These are phyloP conservation scores for Pelomyxa schiedti DNA, from an alignment of 78 protist genomes.

Conservation along the genomic window DNA sequence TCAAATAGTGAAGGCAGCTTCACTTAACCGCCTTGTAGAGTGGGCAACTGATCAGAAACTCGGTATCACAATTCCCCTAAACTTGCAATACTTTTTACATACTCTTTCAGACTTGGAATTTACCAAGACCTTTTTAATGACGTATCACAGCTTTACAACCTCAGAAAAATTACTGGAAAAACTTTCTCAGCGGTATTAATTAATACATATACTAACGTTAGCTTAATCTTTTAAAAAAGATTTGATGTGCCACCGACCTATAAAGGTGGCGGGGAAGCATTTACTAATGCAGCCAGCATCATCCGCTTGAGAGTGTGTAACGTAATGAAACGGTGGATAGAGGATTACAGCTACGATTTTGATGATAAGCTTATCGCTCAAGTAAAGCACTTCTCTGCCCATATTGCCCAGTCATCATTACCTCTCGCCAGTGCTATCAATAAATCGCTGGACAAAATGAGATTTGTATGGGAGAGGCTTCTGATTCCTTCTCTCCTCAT, in stretches of 20 bases:
- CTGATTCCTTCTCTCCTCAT: too few relatives aligned
- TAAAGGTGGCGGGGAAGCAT: not conserved
- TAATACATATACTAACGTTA: too few relatives aligned
- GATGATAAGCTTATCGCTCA: too few relatives aligned
- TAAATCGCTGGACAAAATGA: too few relatives aligned
- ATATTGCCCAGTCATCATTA: too few relatives aligned
- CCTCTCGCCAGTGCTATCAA: too few relatives aligned
- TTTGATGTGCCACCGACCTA: not conserved
- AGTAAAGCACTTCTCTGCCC: too few relatives aligned
- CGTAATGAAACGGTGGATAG: conserved; percentile 27
- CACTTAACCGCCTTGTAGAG: conserved; percentile 46
- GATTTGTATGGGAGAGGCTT: too few relatives aligned
- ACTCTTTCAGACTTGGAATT: conserved; percentile 45
- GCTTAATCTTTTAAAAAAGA: too few relatives aligned
- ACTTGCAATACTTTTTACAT: too few relatives aligned
- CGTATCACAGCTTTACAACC: conserved; percentile 47
- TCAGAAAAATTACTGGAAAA: conserved; percentile 36
- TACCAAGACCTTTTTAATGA: conserved; percentile 40
- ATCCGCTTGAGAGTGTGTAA: conserved; percentile 23
- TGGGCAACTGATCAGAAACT: conserved; percentile 40
- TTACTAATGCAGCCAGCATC: not conserved
- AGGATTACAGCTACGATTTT: conserved; percentile 22
- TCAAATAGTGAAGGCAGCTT: conserved; percentile 45
- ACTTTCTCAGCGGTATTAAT: conserved; percentile 39
- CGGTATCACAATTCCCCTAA: too few relatives aligned